Evolutionary conservation across 106 monocot species (phyloP).

Genomic region (Acanthochlamys bracteata): DNA sequence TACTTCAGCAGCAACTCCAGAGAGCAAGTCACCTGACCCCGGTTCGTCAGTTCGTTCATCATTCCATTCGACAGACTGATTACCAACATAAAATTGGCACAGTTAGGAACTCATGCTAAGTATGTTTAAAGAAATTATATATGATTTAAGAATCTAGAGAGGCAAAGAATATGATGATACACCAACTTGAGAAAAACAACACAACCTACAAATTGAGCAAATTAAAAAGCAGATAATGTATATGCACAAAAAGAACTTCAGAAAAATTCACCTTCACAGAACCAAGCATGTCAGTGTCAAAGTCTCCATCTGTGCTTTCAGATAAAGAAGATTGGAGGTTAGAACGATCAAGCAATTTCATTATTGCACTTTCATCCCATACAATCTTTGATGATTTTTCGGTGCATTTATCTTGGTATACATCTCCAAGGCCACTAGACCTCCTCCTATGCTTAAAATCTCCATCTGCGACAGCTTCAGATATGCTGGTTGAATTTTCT

Average conservation of each 20-base stretch:
- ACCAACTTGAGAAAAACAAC: too few species aligned
- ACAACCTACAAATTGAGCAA: too few species aligned
- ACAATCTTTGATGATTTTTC: conserved; percentile 52
- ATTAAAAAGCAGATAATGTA: too few species aligned
- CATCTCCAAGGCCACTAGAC: conserved; percentile 80
- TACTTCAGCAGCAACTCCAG: conserved; percentile 29
- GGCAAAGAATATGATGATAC: too few species aligned
- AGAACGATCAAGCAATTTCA: conserved; percentile 85
- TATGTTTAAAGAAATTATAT: too few species aligned
- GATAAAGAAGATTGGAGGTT: conserved; percentile 47
- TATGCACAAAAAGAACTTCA: too few species aligned
- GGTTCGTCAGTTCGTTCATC: conserved; percentile 73
- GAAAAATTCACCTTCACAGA: conserved; percentile 62
- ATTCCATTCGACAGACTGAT: conserved; percentile 84
- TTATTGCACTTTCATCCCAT: conserved; percentile 91
- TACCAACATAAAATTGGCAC: conserved; percentile 1
- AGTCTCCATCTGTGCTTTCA: conserved; percentile 62
- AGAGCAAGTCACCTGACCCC: conserved; percentile 19
- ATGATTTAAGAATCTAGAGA: too few species aligned
- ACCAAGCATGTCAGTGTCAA: conserved; percentile 94
- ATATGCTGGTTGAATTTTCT: conserved; percentile 33
- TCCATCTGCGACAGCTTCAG: conserved; percentile 29
- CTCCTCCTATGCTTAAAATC: conserved; percentile 65
- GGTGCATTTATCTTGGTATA: conserved; percentile 79
- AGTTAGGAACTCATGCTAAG: too few species aligned